phyloP scores from a whole-genome alignment of 164 flowering plant genomes.

The Annona squamosa region DNA sequence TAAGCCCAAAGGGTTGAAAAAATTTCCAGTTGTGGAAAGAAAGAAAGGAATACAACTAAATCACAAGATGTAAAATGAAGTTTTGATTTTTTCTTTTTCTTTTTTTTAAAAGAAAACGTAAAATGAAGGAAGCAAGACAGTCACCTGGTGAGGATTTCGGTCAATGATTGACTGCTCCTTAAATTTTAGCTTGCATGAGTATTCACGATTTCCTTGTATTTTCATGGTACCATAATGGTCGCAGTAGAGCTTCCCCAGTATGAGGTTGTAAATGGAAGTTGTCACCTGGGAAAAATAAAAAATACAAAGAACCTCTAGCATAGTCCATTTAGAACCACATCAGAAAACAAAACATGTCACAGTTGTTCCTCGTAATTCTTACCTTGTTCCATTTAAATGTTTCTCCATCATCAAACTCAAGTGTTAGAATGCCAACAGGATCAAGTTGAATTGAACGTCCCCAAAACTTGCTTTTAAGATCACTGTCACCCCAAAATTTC shows the following conservation, averaged over 20 bases:
- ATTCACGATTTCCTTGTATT: constrained; percentile 52
- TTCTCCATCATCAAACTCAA: constrained; percentile 79
- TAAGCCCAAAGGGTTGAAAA: too few species aligned
- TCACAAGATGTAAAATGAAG: neutral
- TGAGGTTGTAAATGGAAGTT: constrained; percentile 77
- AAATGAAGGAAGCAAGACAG: neutral
- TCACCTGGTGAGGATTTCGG: constrained; percentile 82
- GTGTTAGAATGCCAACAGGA: constrained; percentile 64
- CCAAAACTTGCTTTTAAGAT: constrained; percentile 78
- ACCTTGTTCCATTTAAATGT: constrained; percentile 78
- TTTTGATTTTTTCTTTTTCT: too few species aligned
- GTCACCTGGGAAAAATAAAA: constrained; percentile 42
- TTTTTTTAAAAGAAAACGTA: neutral
- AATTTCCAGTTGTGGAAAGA: neutral
- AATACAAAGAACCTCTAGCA: neutral
- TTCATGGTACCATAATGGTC: constrained; percentile 87
- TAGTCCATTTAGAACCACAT: constrained; percentile 2
- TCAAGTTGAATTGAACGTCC: constrained; percentile 85
- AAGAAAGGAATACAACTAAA: neutral
- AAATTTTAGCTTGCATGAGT: constrained; percentile 72
- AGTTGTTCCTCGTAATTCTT: neutral
- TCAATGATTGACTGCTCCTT: constrained; percentile 87
- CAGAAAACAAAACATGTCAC: neutral
- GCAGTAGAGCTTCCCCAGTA: constrained; percentile 69
- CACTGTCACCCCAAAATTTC: constrained; percentile 86